Base-by-base conservation (phyloP, 768 basidiomycete species). In the Sutorius australiensis region DNA sequence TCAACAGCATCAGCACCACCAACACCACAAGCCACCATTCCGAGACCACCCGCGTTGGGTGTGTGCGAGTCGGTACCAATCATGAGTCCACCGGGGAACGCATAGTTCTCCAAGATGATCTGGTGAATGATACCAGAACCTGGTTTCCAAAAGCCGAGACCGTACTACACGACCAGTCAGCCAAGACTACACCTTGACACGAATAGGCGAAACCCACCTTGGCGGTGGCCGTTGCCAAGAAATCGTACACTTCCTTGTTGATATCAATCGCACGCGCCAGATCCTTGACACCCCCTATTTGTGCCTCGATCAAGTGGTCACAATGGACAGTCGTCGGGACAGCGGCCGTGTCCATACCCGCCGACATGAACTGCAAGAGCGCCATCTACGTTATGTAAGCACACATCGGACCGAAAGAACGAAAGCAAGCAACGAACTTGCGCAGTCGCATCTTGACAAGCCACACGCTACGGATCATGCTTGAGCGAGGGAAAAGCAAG, bases 31-130 rank as follows among this genome's bases (percentile, higher is more conserved):
- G 95, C 95, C 71, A 98, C 80, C 97, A 98, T 98, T 62, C 95
- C 97, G 61, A 99, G 86, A 79, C 97, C 97, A 72, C 97, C 97
- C 56, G 97, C 97, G 69, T 98, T 98, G 45, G 97, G 97, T 7
- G 97, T 98, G 75, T 99, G 94, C 31, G 95, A 98, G 77, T 99
- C 97, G 53, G 95, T 98, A 71, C 97, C 97, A 63, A 99, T 98
- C 95, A 99, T 98, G 54, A 99, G 81, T 66, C 95, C 92, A 77
- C 95, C 95, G 49, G 95, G 95, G 84, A 98, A 95, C 4, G 95
- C 97, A 72, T 99, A 98, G 80, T 98, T 98, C 74, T 99, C 95
- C 65, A 98, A 82, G 69, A 99, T 93, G 68, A 98, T 98, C 77
- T 98, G 94, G 74, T 95, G 92, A 61, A 99, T 98, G 72, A 99